These are phyloP conservation scores for Apophysomyces sp. DNA, from an alignment of 371 early-diverging fungal genomes.

Conservation along the genomic window DNA sequence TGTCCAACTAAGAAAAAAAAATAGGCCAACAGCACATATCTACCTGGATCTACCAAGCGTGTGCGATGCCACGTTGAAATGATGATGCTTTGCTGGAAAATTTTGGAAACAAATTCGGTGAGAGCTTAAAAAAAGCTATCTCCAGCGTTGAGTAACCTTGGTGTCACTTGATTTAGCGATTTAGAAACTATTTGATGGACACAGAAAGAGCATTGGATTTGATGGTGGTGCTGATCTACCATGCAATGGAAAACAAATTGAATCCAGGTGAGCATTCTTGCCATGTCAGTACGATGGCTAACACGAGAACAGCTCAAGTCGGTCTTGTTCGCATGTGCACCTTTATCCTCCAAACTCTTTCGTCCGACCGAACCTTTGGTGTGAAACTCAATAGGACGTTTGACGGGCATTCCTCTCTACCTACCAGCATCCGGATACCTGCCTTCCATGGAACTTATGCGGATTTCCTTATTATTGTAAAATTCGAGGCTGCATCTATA, in stretches of 20 bases:
- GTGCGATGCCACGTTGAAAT: constrained; percentile 71
- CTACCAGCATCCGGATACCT: constrained; percentile 66
- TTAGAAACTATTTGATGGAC: constrained; percentile 67
- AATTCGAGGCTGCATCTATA: neutral
- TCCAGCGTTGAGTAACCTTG: neutral
- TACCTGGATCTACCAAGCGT: constrained; percentile 78
- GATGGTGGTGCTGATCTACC: constrained; percentile 63
- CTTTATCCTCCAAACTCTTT: constrained; percentile 81
- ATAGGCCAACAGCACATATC: constrained; percentile 71
- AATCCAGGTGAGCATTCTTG: no score
- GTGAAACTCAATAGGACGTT: constrained; percentile 76
- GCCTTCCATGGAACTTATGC: constrained; percentile 79
- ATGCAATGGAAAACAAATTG: constrained; percentile 59
- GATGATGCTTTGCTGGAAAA: constrained; percentile 83
- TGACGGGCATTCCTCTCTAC: constrained; percentile 63
- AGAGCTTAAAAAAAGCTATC: neutral
- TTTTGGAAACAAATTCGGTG: constrained; percentile 78
- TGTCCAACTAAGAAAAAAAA: neutral
- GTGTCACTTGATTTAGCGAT: constrained; percentile 39
- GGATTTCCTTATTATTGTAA: constrained; percentile 78
- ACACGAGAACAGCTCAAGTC: constrained; percentile 54
- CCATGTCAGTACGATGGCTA: no score
- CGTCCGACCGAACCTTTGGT: constrained; percentile 77
- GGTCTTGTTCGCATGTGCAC: constrained; percentile 80
- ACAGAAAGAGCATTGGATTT: constrained; percentile 69